Conservation (phyloP, 768 basidiomycete species). For the Tephrocybe sp. region DNA sequence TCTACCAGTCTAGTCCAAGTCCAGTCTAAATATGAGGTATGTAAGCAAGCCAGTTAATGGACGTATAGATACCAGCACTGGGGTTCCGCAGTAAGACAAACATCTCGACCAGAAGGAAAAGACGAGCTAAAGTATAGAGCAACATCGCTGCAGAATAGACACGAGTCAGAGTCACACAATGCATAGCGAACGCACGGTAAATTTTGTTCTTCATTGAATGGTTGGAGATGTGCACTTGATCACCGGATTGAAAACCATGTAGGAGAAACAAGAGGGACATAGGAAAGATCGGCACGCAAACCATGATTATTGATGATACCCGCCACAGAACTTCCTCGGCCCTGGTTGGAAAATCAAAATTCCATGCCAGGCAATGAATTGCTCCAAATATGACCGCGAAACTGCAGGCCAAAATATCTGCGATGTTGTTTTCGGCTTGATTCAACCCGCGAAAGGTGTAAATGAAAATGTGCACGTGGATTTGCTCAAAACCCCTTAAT, state of each 20-base stretch:
- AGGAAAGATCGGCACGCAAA: background rate
- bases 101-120: background rate
- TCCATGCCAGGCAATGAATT: conserved; percentile 27
- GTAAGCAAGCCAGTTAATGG: conserved; percentile 3
- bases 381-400: conserved; percentile 19
- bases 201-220: too few relatives aligned
- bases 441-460: background rate
- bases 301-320: conserved; percentile 16
- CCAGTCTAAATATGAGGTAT: conserved; percentile 8
- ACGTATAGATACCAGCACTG: background rate
- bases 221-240: too few relatives aligned
- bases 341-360: conserved; percentile 20
- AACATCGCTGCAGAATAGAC: background rate
- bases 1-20: too few relatives aligned
- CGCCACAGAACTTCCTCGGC: conserved; percentile 16
- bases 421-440: background rate
- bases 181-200: too few relatives aligned
- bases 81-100: conserved; percentile 3
- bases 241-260: too few relatives aligned
- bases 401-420: background rate
- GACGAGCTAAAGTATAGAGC: background rate
- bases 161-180: too few relatives aligned
- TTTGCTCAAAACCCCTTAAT: too few relatives aligned
- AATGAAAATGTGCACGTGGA: too few relatives aligned
- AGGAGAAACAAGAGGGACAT: background rate